Conservation (phyloP, 306 rosid genomes). For the Ormosia emarginata region DNA sequence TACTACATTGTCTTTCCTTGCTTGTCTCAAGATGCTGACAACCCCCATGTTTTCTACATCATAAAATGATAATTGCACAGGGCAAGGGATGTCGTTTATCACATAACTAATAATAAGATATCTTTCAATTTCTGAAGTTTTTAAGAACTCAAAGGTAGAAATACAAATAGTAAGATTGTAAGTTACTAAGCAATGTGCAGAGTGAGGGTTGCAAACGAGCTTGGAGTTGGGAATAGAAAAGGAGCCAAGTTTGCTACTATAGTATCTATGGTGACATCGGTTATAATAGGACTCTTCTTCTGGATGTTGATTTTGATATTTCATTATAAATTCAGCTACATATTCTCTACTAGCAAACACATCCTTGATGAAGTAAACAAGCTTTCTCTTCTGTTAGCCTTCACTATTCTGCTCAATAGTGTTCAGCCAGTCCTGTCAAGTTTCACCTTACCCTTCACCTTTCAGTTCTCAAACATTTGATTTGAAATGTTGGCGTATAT, state of each 20-base stretch:
- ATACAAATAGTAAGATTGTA: neutral
- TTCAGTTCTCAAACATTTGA: neutral
- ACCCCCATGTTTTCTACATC: neutral
- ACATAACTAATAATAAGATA: neutral
- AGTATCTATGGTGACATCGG: slow-evolving; percentile 61
- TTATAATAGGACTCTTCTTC: slow-evolving; percentile 58
- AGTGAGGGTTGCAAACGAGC: slow-evolving; percentile 87
- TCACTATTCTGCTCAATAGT: too few relatives aligned
- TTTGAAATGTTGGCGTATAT: neutral
- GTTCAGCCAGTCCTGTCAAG: slow-evolving; percentile 84
- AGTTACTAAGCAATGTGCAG: slow-evolving; percentile 25
- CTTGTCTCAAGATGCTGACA: neutral
- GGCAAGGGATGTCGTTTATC: neutral
- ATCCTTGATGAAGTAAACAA: slow-evolving; percentile 54
- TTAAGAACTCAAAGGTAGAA: neutral
- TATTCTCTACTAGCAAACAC: slow-evolving; percentile 53
- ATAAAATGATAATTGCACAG: too few relatives aligned
- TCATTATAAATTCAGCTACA: slow-evolving; percentile 43
- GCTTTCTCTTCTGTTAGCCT: slow-evolving; percentile 62
- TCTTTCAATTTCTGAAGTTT: neutral
- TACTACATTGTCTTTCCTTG: too few relatives aligned
- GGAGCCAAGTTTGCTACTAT: slow-evolving; percentile 73
- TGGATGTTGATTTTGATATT: slow-evolving; percentile 47
- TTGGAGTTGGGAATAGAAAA: slow-evolving; percentile 80
- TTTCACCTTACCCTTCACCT: neutral